These are phyloP conservation scores for Micractinium conductrix DNA, from an alignment of 139 green algal genomes.

Conservation along the genomic window DNA sequence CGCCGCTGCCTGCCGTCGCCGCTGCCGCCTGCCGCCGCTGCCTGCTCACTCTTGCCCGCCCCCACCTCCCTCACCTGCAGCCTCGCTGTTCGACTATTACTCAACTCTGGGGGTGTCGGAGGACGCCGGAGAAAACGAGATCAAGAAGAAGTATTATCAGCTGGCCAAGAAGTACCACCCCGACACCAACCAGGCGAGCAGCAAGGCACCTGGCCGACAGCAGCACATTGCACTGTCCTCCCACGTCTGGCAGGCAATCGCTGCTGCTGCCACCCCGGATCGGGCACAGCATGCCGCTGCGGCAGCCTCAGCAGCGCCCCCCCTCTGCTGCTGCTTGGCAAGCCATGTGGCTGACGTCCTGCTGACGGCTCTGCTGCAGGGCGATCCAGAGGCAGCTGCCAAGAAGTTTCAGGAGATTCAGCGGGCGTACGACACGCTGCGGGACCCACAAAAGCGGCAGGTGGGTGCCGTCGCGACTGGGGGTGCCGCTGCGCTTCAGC, in stretches of 20 bases:
- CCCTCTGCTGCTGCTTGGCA: background rate
- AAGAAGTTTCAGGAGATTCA: constrained; percentile 88
- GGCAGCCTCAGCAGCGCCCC: background rate
- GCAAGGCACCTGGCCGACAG: background rate
- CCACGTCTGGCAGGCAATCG: background rate
- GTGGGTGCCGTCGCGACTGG: too few species aligned
- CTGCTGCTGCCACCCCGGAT: background rate
- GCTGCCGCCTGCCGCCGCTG: too few species aligned
- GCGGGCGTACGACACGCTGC: constrained; percentile 90
- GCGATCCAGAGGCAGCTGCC: constrained; percentile 75
- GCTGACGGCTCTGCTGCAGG: constrained; percentile 53
- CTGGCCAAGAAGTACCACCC: constrained; percentile 93
- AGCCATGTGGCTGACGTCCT: background rate
- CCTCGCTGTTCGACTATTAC: constrained; percentile 75
- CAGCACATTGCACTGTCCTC: background rate
- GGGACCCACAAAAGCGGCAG: constrained; percentile 70
- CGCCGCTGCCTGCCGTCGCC: too few species aligned
- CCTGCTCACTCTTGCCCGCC: too few species aligned
- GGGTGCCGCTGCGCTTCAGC: too few species aligned
- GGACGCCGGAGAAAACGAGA: constrained; percentile 77
- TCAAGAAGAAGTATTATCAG: constrained; percentile 93
- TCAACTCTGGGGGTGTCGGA: constrained; percentile 74
- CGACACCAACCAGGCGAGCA: constrained; percentile 89
- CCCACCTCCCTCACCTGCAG: too few species aligned
- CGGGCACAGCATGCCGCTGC: background rate